Evolutionary conservation across 495 filamentous ascomycete genomes (phyloP).

Genomic region (Neurospora sp.): DNA sequence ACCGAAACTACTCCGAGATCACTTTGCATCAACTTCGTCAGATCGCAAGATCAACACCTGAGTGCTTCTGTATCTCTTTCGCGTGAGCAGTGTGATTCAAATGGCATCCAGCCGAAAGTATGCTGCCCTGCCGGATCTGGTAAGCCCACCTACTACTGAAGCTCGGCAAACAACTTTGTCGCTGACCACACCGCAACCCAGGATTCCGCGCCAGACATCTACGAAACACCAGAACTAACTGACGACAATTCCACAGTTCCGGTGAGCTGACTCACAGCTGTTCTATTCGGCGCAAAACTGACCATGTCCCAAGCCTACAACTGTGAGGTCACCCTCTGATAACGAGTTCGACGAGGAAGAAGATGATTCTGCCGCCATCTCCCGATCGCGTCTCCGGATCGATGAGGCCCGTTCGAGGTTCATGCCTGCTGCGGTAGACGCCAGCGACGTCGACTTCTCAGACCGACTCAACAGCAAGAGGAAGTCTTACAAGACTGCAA

Average conservation of each 20-base stretch:
- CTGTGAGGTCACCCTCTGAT: slow-evolving; percentile 54
- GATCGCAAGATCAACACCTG: too few species aligned
- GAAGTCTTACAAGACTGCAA: slow-evolving; percentile 68
- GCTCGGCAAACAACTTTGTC: slow-evolving; percentile 7
- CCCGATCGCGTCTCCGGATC: slow-evolving; percentile 60
- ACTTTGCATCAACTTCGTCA: too few species aligned
- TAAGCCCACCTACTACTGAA: slow-evolving; percentile 26
- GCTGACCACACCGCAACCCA: slow-evolving; percentile 23
- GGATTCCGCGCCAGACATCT: slow-evolving; percentile 88
- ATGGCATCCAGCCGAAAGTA: slow-evolving; percentile 60
- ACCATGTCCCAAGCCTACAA: slow-evolving; percentile 43
- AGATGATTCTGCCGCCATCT: slow-evolving; percentile 56
- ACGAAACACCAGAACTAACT: slow-evolving; percentile 85
- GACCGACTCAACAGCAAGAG: slow-evolving; percentile 69
- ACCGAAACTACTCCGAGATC: too few species aligned
- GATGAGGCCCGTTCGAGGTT: slow-evolving; percentile 74
- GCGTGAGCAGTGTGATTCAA: too few species aligned
- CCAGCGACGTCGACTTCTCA: slow-evolving; percentile 69
- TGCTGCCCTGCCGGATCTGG: slow-evolving; percentile 73
- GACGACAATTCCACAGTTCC: slow-evolving; percentile 80
- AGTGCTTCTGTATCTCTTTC: too few species aligned
- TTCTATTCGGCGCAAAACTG: slow-evolving; percentile 6
- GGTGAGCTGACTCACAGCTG: slow-evolving; percentile 33
- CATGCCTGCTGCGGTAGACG: slow-evolving; percentile 61
- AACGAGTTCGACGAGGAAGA: slow-evolving; percentile 55